Evolutionary conservation across 1,284 basidiomycete genomes (phyloP).

Genomic region (Paramarasmius palmivorus): DNA sequence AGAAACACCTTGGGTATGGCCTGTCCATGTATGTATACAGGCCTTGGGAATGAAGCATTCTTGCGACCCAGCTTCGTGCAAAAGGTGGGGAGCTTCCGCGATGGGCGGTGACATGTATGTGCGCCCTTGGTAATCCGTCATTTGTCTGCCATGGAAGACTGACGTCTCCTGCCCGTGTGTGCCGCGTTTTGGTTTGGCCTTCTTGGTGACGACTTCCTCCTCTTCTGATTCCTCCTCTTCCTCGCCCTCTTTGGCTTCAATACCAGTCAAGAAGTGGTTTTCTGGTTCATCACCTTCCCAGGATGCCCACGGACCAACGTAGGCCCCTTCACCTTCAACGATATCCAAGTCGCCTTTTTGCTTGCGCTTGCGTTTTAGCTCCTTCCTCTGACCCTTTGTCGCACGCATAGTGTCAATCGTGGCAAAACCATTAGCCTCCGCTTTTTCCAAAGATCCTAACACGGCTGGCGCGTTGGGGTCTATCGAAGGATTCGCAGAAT

Average conservation of each 20-base stretch:
- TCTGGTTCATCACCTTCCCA: constrained; percentile 84
- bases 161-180: constrained; percentile 86
- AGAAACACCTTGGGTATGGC: constrained; percentile 96
- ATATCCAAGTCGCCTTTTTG: constrained; percentile 81
- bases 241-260: constrained; percentile 55
- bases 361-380: constrained; percentile 83
- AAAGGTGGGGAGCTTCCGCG: constrained; percentile 77
- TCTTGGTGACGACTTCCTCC: constrained; percentile 63
- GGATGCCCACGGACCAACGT: constrained; percentile 95
- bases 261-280: constrained; percentile 57
- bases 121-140: constrained; percentile 96
- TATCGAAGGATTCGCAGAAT: constrained; percentile 90
- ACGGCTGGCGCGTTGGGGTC: constrained; percentile 74
- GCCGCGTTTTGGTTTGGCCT: constrained; percentile 80
- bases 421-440: constrained; percentile 72
- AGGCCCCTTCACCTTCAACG: constrained; percentile 87
- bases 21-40: constrained; percentile 97
- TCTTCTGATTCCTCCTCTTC: constrained; percentile 62
- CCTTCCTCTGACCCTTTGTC: constrained; percentile 63
- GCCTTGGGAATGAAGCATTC: constrained; percentile 94
- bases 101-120: constrained; percentile 97
- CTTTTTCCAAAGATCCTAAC: constrained; percentile 78
- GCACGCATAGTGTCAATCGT: constrained; percentile 74
- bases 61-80: constrained; percentile 81
- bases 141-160: constrained; percentile 95